These are phyloP conservation scores for Hibiscus mutabilis DNA, from an alignment of 345 rosid species.

Conservation along the genomic window DNA sequence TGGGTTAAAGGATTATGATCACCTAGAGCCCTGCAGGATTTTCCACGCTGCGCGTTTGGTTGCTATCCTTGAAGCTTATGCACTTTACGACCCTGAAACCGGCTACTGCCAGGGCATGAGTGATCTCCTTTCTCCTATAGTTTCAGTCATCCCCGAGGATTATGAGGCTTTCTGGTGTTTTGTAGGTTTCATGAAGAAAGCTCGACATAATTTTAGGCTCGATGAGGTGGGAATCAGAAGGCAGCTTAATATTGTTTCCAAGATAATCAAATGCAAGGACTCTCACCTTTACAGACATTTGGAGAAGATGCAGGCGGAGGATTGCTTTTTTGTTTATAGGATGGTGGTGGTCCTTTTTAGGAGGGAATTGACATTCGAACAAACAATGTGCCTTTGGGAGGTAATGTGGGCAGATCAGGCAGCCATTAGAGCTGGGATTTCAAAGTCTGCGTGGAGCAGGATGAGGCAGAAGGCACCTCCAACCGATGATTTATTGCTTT, in stretches of 20 bases:
- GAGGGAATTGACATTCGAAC: conserved; percentile 81
- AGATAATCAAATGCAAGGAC: conserved; percentile 81
- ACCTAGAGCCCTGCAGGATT: conserved; percentile 66
- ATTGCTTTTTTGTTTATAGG: conserved; percentile 92
- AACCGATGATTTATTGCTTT: conserved; percentile 77
- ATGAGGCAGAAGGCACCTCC: conserved; percentile 85
- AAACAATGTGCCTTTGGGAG: conserved; percentile 88
- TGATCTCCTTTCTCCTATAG: conserved; percentile 87
- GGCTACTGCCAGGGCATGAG: conserved; percentile 99
- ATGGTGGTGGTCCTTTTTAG: conserved; percentile 95
- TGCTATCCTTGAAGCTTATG: conserved; percentile 92
- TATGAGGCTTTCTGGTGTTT: conserved; percentile 97
- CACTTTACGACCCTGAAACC: conserved; percentile 78
- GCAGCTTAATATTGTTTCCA: conserved; percentile 76
- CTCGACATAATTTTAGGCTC: conserved; percentile 87
- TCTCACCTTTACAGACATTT: conserved; percentile 81
- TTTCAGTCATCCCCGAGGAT: conserved; percentile 68
- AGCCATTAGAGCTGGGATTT: conserved; percentile 77
- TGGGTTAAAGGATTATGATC: conserved; percentile 66
- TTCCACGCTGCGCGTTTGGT: conserved; percentile 93
- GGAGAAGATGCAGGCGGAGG: conserved; percentile 87
- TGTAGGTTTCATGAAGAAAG: conserved; percentile 89
- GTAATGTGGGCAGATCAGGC: conserved; percentile 99
- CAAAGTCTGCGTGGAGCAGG: conserved; percentile 80
- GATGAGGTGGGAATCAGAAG: conserved; percentile 91